phyloP scores from a whole-genome alignment of 345 rosid genomes.

The Brassica incana region DNA sequence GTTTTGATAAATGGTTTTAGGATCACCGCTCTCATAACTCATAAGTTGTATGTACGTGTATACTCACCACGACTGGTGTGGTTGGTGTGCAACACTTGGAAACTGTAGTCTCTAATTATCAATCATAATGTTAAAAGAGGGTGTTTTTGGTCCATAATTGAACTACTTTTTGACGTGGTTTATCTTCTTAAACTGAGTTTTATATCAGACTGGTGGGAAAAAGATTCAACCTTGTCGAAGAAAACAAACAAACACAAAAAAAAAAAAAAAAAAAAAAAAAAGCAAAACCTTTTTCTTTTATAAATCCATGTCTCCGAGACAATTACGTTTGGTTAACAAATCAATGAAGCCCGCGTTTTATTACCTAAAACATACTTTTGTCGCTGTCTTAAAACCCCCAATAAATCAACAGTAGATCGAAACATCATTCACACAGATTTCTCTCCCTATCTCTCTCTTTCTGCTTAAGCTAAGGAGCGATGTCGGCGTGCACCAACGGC shows the following conservation, averaged over 20 bases:
- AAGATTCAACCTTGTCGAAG: constrained; percentile 29
- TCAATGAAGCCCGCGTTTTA: constrained; percentile 44
- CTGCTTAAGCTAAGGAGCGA: constrained; percentile 39
- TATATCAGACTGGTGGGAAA: constrained; percentile 23
- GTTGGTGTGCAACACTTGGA: constrained; percentile 4
- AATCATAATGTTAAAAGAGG: background rate
- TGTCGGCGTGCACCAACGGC: constrained; percentile 52
- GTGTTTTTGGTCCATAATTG: constrained; percentile 8
- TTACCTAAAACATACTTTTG: constrained; percentile 32
- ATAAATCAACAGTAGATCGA: constrained; percentile 35
- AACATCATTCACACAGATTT: constrained; percentile 1
- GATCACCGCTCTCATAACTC: no score
- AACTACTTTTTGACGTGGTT: constrained; percentile 24
- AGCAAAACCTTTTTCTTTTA: background rate
- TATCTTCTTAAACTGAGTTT: constrained; percentile 18
- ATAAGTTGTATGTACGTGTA: background rate
- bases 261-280: background rate
- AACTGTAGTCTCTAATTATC: background rate
- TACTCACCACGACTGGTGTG: background rate
- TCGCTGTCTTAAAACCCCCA: constrained; percentile 39
- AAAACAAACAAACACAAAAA: background rate
- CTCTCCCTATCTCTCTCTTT: constrained; percentile 27
- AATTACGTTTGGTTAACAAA: constrained; percentile 27
- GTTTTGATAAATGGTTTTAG: no score
- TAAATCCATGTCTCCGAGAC: background rate